phyloP scores from a whole-genome alignment of 331 rosid genomes.

The Malus hybrid region DNA sequence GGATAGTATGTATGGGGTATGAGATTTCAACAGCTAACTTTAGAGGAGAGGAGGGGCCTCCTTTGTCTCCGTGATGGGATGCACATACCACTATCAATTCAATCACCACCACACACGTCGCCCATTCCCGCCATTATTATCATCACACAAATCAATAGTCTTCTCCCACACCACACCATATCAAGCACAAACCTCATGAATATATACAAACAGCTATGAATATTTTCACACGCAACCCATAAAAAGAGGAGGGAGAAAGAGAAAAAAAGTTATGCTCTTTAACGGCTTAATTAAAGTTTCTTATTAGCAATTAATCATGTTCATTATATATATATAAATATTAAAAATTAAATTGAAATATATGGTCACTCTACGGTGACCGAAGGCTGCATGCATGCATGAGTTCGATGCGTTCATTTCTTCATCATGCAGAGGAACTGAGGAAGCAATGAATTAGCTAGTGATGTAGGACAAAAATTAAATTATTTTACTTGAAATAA shows the following conservation, averaged over 20 bases:
- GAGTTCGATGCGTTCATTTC: not conserved
- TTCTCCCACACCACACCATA: slow-evolving; percentile 11
- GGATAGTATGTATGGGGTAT: slow-evolving; percentile 4
- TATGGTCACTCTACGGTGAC: not conserved
- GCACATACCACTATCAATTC: slow-evolving; percentile 46
- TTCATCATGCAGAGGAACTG: not conserved
- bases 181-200: too few relatives aligned
- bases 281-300: not conserved
- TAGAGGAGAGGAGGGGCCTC: slow-evolving; percentile 46
- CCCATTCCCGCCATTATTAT: slow-evolving; percentile 30
- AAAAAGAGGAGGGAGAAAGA: not conserved
- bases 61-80: slow-evolving; percentile 59
- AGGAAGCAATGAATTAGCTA: not conserved
- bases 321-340: not conserved
- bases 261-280: not conserved
- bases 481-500: too few relatives aligned
- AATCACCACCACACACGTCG: slow-evolving; percentile 39
- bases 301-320: not conserved
- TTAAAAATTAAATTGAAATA: too few relatives aligned
- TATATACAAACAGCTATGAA: too few relatives aligned
- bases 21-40: slow-evolving; percentile 45
- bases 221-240: not conserved
- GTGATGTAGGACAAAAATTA: too few relatives aligned
- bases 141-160: slow-evolving; percentile 23
- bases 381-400: not conserved